phyloP scores from a whole-genome alignment of 441 rosid species.

The Corymbia citriodora region DNA sequence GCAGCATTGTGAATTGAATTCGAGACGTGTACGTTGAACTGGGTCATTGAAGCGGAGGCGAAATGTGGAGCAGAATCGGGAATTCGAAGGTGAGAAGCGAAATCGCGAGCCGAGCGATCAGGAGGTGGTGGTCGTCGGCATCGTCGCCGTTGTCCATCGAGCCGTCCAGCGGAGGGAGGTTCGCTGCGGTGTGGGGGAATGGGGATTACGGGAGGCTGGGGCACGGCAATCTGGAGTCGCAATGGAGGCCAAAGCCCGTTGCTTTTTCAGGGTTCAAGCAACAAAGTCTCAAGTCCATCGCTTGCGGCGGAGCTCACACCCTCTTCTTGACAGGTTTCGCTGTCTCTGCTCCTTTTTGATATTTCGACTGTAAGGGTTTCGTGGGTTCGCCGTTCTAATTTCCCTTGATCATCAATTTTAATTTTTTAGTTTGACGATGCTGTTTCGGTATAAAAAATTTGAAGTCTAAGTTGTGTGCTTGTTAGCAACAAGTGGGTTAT shows the following conservation, averaged over 20 bases:
- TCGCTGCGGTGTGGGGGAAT: slow-evolving; percentile 89
- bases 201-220: slow-evolving; percentile 94
- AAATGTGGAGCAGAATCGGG: background rate
- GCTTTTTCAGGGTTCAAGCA: slow-evolving; percentile 37
- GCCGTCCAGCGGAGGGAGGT: slow-evolving; percentile 19
- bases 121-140: background rate
- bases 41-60: background rate
- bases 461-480: background rate
- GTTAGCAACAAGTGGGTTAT: background rate
- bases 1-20: background rate
- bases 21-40: background rate
- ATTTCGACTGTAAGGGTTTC: background rate
- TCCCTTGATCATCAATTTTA: background rate
- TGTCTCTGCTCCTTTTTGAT: background rate
- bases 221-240: slow-evolving; percentile 62
- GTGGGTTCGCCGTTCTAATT: background rate
- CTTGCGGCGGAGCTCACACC: slow-evolving; percentile 98
- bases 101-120: background rate
- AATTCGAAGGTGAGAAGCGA: background rate
- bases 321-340: slow-evolving; percentile 82
- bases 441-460: background rate
- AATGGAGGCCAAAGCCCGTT: slow-evolving; percentile 48
- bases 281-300: slow-evolving; percentile 44
- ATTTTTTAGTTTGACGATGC: background rate
- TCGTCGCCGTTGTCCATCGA: background rate